Evolutionary conservation across 2,329 filamentous ascomycete species (phyloP).

Genomic region (Aspergillus neotritici): DNA sequence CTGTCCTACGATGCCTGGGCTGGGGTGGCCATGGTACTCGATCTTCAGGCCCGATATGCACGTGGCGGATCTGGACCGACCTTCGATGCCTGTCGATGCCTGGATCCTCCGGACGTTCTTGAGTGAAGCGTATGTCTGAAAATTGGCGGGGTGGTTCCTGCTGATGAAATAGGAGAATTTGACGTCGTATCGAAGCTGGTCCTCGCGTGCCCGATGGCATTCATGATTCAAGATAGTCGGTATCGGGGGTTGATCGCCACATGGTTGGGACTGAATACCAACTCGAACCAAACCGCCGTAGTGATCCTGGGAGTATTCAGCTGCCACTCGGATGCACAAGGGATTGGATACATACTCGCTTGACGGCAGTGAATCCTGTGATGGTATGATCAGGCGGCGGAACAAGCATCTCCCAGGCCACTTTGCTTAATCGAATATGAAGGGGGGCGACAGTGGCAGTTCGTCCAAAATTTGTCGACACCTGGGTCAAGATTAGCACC

Average conservation of each 20-base stretch:
- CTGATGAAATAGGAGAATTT: slow-evolving; percentile 4
- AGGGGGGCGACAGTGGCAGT: slow-evolving; percentile 5
- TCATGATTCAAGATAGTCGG: neutral
- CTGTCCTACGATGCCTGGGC: slow-evolving; percentile 7
- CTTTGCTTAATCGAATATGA: neutral
- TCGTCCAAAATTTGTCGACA: slow-evolving; percentile 9
- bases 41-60: slow-evolving; percentile 8
- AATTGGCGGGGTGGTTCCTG: neutral
- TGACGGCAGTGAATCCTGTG: slow-evolving; percentile 4
- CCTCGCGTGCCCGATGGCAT: slow-evolving; percentile 4
- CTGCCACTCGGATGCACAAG: neutral
- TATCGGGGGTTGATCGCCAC: neutral
- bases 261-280: slow-evolving; percentile 5
- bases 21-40: slow-evolving; percentile 6
- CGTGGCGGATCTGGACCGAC: slow-evolving; percentile 2
- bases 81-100: slow-evolving; percentile 4
- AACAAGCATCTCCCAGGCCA: slow-evolving; percentile 1
- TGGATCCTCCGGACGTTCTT: slow-evolving; percentile 4
- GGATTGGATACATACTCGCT: neutral
- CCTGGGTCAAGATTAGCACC: slow-evolving; percentile 4
- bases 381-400: slow-evolving; percentile 1
- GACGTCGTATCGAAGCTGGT: slow-evolving; percentile 7
- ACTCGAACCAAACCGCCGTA: slow-evolving; percentile 1
- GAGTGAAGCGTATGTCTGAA: slow-evolving; percentile 11
- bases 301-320: slow-evolving; percentile 1